A percentile compares a stretch with the other conserved stretches of the same genome.
These are phyloP conservation scores for Karstenula rhodostoma DNA, from an alignment of 2,329 filamentous ascomycete species.

Conservation along the genomic window DNA sequence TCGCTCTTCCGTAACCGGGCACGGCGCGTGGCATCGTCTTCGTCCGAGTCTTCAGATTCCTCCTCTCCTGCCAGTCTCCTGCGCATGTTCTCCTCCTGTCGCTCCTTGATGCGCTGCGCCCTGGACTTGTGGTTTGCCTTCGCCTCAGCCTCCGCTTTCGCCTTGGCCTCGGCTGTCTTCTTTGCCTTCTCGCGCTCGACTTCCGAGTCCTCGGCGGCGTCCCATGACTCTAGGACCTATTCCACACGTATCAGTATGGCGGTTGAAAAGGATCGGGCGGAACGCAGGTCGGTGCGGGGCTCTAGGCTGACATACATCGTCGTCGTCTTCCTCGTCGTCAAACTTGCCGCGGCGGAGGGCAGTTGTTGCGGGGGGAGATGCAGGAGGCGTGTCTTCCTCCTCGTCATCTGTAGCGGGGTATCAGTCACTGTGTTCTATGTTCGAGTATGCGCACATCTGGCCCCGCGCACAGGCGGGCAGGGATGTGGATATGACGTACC, in stretches of 20 bases:
- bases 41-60: slow-evolving; percentile 69
- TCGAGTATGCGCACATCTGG: slow-evolving; percentile 18
- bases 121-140: slow-evolving; percentile 92
- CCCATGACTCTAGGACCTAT: slow-evolving; percentile 94
- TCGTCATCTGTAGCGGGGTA: slow-evolving; percentile 56
- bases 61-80: slow-evolving; percentile 64
- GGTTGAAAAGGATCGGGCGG: slow-evolving; percentile 19
- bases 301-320: slow-evolving; percentile 69
- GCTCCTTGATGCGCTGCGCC: slow-evolving; percentile 83
- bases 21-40: slow-evolving; percentile 75
- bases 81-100: slow-evolving; percentile 66
- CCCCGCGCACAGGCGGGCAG: slow-evolving; percentile 28
- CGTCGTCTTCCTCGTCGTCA: slow-evolving; percentile 88
- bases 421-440: slow-evolving; percentile 26
- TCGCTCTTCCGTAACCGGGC: slow-evolving; percentile 80
- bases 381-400: slow-evolving; percentile 62
- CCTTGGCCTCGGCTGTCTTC: slow-evolving; percentile 85
- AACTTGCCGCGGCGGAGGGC: slow-evolving; percentile 72
- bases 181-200: slow-evolving; percentile 94
- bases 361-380: slow-evolving; percentile 57
- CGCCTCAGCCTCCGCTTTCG: slow-evolving; percentile 86
- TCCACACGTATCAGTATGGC: slow-evolving; percentile 28
- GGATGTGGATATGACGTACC: slow-evolving; percentile 52
- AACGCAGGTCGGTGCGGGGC: slow-evolving; percentile 27
- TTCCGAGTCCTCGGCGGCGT: slow-evolving; percentile 95